Conservation (phyloP, 139 green algal genomes). For the Nannochloris sp. region DNA sequence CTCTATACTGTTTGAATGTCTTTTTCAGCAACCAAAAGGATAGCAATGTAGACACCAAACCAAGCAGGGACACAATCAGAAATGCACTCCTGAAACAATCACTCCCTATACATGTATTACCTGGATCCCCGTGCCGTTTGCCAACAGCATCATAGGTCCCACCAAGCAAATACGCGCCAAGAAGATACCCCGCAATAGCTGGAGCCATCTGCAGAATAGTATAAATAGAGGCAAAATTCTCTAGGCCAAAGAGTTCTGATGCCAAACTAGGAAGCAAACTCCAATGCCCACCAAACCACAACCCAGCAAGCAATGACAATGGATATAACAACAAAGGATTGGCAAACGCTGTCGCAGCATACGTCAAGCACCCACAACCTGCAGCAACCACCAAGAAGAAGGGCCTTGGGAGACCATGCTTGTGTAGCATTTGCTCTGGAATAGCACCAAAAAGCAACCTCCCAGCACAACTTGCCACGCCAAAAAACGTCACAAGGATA, state of each 20-base stretch:
- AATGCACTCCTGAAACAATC: slow-evolving; percentile 36
- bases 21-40: slow-evolving; percentile 9
- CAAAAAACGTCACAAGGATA: slow-evolving; percentile 67
- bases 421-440: slow-evolving; percentile 4
- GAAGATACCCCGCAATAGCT: slow-evolving; percentile 25
- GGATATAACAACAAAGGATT: slow-evolving; percentile 28
- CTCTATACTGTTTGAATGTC: slow-evolving; percentile 6
- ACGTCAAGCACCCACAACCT: neutral
- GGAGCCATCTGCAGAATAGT: slow-evolving; percentile 30
- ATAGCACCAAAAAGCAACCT: slow-evolving; percentile 5
- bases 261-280: slow-evolving; percentile 59
- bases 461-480: slow-evolving; percentile 50
- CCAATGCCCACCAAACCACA: slow-evolving; percentile 72
- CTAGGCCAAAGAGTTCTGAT: slow-evolving; percentile 38
- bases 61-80: slow-evolving; percentile 19
- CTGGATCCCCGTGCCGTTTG: slow-evolving; percentile 5
- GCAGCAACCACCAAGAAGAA: slow-evolving; percentile 1
- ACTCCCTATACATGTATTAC: slow-evolving; percentile 24
- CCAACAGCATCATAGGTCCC: slow-evolving; percentile 29
- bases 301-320: slow-evolving; percentile 41
- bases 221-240: slow-evolving; percentile 42
- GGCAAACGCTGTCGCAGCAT: slow-evolving; percentile 9
- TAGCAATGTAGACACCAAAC: neutral
- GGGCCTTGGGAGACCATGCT: slow-evolving; percentile 5
- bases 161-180: slow-evolving; percentile 37